Evolutionary conservation across 1,284 basidiomycete species (phyloP).

Genomic region (Malassezia sympodialis): DNA sequence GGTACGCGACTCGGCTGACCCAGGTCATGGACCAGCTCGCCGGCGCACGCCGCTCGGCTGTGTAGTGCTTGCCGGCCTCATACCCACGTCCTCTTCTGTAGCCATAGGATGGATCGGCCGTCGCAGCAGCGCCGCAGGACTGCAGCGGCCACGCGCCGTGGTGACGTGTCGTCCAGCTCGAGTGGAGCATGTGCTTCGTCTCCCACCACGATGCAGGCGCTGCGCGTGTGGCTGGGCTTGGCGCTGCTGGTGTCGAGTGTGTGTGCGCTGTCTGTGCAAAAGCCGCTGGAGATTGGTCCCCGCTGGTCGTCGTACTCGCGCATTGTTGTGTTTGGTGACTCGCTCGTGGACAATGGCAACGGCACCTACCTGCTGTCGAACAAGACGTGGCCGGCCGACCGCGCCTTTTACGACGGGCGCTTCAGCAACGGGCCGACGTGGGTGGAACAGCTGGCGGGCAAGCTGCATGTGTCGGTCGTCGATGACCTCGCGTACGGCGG

Average conservation of each 20-base stretch:
- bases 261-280: background rate
- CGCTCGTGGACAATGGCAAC: slow-evolving; percentile 26
- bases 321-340: slow-evolving; percentile 26
- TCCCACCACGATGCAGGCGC: background rate
- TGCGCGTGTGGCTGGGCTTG: background rate
- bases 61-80: slow-evolving; percentile 21
- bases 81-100: background rate
- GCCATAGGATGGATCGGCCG: background rate
- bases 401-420: slow-evolving; percentile 22
- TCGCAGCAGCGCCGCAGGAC: too few species aligned
- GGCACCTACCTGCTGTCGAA: slow-evolving; percentile 23
- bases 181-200: background rate
- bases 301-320: slow-evolving; percentile 1
- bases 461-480: slow-evolving; percentile 9
- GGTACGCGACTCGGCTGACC: slow-evolving; percentile 30
- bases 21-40: slow-evolving; percentile 50
- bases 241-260: background rate
- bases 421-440: slow-evolving; percentile 25
- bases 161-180: too few species aligned
- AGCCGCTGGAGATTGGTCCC: background rate
- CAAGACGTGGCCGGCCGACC: slow-evolving; percentile 22
- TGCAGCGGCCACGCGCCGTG: too few species aligned
- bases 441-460: slow-evolving; percentile 21
- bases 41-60: slow-evolving; percentile 50
- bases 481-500: slow-evolving; percentile 23